Conservation (phyloP, 2,329 filamentous ascomycete genomes). For the Akanthomyces muscarius region DNA sequence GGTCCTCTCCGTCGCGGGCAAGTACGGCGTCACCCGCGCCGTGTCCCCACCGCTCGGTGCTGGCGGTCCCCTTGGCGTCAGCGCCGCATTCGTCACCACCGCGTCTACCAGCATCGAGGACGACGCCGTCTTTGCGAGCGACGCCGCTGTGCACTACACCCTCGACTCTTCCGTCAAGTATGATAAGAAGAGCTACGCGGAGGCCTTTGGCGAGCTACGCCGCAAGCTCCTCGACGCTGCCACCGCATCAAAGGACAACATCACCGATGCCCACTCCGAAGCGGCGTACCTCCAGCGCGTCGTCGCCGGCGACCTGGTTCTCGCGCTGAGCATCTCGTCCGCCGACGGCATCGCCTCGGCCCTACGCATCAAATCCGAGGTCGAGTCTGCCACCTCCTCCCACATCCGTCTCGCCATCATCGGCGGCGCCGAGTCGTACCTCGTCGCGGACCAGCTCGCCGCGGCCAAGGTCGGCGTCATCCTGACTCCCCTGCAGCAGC, state of each 20-base stretch:
- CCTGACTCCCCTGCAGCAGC: slow-evolving; percentile 55
- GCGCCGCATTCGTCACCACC: slow-evolving; percentile 54
- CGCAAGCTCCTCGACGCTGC: slow-evolving; percentile 51
- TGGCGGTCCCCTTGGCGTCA: slow-evolving; percentile 51
- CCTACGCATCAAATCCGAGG: slow-evolving; percentile 53
- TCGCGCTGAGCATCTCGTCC: slow-evolving; percentile 57
- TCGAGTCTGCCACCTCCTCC: slow-evolving; percentile 39
- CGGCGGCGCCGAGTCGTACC: slow-evolving; percentile 59
- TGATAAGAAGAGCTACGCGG: slow-evolving; percentile 52
- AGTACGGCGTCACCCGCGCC: slow-evolving; percentile 56
- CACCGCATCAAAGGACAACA: slow-evolving; percentile 32
- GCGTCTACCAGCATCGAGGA: slow-evolving; percentile 43
- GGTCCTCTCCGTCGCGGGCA: slow-evolving; percentile 49
- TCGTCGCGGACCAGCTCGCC: slow-evolving; percentile 56
- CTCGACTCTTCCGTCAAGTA: slow-evolving; percentile 38
- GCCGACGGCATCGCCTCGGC: slow-evolving; percentile 59
- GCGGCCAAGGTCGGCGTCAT: slow-evolving; percentile 55
- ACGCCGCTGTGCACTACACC: slow-evolving; percentile 57
- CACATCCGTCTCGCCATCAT: slow-evolving; percentile 53
- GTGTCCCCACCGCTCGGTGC: slow-evolving; percentile 50
- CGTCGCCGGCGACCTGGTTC: slow-evolving; percentile 47
- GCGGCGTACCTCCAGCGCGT: slow-evolving; percentile 50
- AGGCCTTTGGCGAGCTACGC: slow-evolving; percentile 48
- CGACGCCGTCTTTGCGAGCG: slow-evolving; percentile 49
- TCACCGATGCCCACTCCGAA: slow-evolving; percentile 44